Conservation (phyloP, 768 basidiomycete genomes). For the Mycena filopes region DNA sequence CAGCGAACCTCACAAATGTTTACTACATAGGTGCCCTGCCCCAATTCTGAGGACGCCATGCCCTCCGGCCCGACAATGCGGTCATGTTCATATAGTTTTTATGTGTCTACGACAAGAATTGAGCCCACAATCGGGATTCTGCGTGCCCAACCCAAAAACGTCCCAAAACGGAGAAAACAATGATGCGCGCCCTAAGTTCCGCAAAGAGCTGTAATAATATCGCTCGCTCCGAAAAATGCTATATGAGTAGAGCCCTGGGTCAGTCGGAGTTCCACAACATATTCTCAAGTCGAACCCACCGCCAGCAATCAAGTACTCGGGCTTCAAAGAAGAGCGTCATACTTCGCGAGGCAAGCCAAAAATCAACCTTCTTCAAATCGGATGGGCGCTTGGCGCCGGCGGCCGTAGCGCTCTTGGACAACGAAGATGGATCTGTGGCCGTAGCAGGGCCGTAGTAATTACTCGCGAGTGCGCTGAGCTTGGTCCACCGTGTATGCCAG, state of each 20-base stretch:
- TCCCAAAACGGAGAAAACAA: too few relatives aligned
- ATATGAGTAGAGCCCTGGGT: not conserved
- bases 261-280: not conserved
- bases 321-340: conserved; percentile 37
- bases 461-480: conserved; percentile 32
- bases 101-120: too few relatives aligned
- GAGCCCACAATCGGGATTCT: too few relatives aligned
- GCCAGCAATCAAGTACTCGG: conserved; percentile 23
- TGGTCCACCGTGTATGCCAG: conserved; percentile 35
- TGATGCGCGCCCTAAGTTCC: too few relatives aligned
- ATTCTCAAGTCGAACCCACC: not conserved
- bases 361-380: conserved; percentile 38
- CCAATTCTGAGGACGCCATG: too few relatives aligned
- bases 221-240: conserved; percentile 9
- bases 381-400: conserved; percentile 33
- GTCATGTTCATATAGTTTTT: too few relatives aligned
- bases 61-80: too few relatives aligned
- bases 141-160: too few relatives aligned
- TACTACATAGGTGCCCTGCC: too few relatives aligned
- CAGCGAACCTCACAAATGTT: too few relatives aligned
- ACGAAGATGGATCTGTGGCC: conserved; percentile 31
- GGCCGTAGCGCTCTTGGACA: conserved; percentile 31
- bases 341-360: conserved; percentile 36
- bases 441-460: conserved; percentile 37
- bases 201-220: conserved; percentile 6